Evolutionary conservation across 805 yeast species (phyloP), one percentile per base, ranked within the genome.

Genomic region (Candida coquimbonensis): DNA sequence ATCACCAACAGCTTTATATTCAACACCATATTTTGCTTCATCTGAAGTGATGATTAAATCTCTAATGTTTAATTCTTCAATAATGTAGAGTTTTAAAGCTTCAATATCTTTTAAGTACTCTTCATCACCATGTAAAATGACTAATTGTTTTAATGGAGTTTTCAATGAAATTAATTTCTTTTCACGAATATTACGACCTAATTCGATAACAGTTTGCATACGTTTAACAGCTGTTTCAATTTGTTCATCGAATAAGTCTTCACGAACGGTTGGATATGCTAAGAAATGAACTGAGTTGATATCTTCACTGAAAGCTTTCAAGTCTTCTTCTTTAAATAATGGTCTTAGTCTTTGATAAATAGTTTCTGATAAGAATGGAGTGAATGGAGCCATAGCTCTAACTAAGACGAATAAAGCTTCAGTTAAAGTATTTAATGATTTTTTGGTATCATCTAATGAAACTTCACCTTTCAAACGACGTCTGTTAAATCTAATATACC

Each of bases 401-500:
- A 80, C 83, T 61, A 93, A 80, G 39, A 88, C 87, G 66, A 86
- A 85, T 57, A 90, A 73, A 32, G 93, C 96, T 65, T 89, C 96
- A 47, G 90, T 81, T 66, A 93, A 73, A 24, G 97, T 86, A 70
- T 93, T 93, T 60, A 93, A 77, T 40, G 96, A 96, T 59, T 77
- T 78, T 56, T 80, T 66, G 58, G 96, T 84, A 63, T 93, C 99
- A 46, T 80, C 83, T 43, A 78, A 68, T 49, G 96, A 96, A 49
- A 77, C 83, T 62, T 84, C 93, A 64, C 98, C 98, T 83, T 93
- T 93, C 62, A 93, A 79, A 75, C 99, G 91, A 73, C 88, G 81
- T 74, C 99, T 90, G 74, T 93, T 93, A 69, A 93, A 87, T 68
- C 99, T 84, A 65, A 93, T 93, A 74, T 93, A 93, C 98, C 98